phyloP scores from a whole-genome alignment of 345 rosid genomes.

The Viola odorata region DNA sequence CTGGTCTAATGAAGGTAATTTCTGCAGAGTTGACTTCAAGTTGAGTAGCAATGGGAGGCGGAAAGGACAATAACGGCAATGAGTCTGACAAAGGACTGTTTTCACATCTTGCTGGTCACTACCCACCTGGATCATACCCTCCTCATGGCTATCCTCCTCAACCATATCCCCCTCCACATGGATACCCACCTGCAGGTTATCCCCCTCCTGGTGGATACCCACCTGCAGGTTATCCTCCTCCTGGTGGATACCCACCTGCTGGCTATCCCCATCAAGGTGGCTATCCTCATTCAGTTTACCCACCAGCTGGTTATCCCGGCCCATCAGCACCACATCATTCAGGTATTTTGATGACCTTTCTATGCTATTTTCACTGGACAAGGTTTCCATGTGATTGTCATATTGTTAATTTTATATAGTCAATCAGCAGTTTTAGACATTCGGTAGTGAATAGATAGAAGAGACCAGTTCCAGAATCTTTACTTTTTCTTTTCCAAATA shows the following conservation, averaged over 20 bases:
- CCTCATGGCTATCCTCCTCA: slow-evolving; percentile 34
- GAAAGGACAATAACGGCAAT: slow-evolving; percentile 35
- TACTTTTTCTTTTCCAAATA: no score
- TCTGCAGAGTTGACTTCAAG: slow-evolving; percentile 14
- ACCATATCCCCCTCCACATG: slow-evolving; percentile 31
- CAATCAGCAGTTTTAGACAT: not conserved
- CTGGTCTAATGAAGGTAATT: not conserved
- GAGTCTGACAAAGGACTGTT: slow-evolving; percentile 61
- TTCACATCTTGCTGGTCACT: slow-evolving; percentile 48
- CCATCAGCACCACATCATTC: slow-evolving; percentile 27
- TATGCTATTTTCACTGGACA: not conserved
- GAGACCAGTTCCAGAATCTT: no score
- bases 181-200: slow-evolving; percentile 30
- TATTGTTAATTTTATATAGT: no score
- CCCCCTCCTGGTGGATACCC: slow-evolving; percentile 30
- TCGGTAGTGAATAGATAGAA: not conserved
- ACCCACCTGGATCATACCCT: slow-evolving; percentile 28
- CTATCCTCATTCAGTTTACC: slow-evolving; percentile 19
- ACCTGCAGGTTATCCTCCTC: slow-evolving; percentile 30
- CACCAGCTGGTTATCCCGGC: slow-evolving; percentile 49
- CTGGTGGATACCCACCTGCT: slow-evolving; percentile 43
- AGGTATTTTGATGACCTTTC: slow-evolving; percentile 12
- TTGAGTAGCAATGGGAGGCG: slow-evolving; percentile 38
- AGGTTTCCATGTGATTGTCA: no score
- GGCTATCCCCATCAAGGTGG: slow-evolving; percentile 8